Evolutionary conservation across 2,329 filamentous ascomycete species (phyloP).

Genomic region (Chaetomium sp.): DNA sequence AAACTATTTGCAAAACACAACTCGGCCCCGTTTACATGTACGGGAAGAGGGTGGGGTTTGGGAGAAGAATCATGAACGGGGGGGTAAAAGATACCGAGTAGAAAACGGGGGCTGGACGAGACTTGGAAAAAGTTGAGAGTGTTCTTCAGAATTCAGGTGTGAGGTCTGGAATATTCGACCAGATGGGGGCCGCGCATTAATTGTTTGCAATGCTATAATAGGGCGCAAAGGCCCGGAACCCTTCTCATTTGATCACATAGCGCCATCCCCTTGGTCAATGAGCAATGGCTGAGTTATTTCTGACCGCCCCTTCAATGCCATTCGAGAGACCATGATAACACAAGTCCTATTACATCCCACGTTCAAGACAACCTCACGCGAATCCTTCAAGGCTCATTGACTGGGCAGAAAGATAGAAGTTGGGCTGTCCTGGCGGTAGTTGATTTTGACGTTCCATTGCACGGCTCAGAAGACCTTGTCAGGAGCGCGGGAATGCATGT

Average conservation of each 20-base stretch:
- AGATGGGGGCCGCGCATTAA: background rate
- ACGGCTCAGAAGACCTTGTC: slow-evolving; percentile 25
- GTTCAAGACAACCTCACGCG: background rate
- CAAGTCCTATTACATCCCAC: background rate
- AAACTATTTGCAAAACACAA: background rate
- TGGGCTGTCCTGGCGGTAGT: background rate
- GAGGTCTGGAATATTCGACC: background rate
- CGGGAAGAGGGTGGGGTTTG: background rate
- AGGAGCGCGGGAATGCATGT: slow-evolving; percentile 17
- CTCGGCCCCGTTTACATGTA: background rate
- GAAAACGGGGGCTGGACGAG: background rate
- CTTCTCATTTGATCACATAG: background rate
- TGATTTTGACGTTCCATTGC: slow-evolving; percentile 23
- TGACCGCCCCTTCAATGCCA: background rate
- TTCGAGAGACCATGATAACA: background rate
- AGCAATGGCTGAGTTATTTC: slow-evolving; percentile 3
- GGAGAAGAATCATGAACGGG: background rate
- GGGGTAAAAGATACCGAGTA: background rate
- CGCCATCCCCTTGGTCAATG: background rate
- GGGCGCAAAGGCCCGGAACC: background rate
- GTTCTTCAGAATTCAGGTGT: background rate
- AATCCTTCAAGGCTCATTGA: slow-evolving; percentile 8
- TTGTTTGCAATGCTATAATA: background rate
- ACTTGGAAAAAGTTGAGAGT: background rate
- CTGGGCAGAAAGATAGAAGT: background rate